A percentile compares a stretch with the other conserved stretches of the same genome.
Conservation (phyloP, 1,284 basidiomycete species). For the Trametes hirsuta region DNA sequence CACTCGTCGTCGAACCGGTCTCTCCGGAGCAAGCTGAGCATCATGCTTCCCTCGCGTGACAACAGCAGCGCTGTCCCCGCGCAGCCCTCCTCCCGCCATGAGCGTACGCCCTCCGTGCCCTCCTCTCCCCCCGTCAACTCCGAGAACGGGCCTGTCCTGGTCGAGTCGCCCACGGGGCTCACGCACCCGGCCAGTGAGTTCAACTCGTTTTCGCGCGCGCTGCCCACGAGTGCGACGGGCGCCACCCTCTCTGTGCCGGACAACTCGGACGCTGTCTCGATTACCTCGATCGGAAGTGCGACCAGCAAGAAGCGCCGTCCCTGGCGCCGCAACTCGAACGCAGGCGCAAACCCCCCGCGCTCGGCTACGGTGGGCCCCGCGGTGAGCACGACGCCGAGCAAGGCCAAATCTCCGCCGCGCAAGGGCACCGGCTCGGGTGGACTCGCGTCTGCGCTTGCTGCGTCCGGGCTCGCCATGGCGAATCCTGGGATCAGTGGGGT, state of each 20-base stretch:
- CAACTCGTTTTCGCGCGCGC: conserved; percentile 26
- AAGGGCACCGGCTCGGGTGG: conserved; percentile 38
- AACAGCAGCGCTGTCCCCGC: conserved; percentile 5
- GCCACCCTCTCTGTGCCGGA: conserved; percentile 32
- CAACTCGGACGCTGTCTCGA: conserved; percentile 46
- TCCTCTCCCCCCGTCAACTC: conserved; percentile 26
- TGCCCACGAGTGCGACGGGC: conserved; percentile 29
- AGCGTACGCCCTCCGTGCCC: conserved; percentile 31
- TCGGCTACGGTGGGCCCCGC: conserved; percentile 18
- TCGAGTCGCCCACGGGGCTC: conserved; percentile 54
- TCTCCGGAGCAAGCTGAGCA: conserved; percentile 30
- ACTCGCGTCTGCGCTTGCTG: conserved; percentile 67
- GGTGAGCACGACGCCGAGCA: conserved; percentile 1
- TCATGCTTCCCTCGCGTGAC: conserved; percentile 28
- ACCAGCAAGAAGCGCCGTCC: conserved; percentile 39
- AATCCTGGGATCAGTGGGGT: conserved; percentile 54
- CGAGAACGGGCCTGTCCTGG: conserved; percentile 40
- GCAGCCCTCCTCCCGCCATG: conserved; percentile 23
- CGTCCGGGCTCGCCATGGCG: conserved; percentile 68
- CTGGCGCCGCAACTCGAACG: conserved; percentile 34
- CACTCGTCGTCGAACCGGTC: conserved; percentile 29
- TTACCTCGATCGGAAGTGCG: conserved; percentile 41
- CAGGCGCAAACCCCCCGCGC: conserved; percentile 19
- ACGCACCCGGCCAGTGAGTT: conserved; percentile 23
- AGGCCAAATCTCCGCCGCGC: conserved; percentile 23